Percentiles rank a stretch among this genome's conserved stretches.
Evolutionary conservation across 257 asterid species (phyloP).

Genomic region (Petunia axillaris): DNA sequence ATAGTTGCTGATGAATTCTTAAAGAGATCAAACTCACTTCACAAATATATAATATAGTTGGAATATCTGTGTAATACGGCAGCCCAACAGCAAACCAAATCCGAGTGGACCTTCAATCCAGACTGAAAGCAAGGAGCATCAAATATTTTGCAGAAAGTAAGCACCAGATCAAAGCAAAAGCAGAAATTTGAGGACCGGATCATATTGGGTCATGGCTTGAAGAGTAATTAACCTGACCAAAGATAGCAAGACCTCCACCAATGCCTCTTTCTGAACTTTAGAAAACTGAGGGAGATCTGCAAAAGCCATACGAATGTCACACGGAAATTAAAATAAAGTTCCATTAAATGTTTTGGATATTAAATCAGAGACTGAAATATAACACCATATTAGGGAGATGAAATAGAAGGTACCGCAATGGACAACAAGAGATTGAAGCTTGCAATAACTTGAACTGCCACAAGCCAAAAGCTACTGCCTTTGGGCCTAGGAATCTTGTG

Average conservation of each 20-base stretch:
- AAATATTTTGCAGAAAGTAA: constrained; percentile 20
- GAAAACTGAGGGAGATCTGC: constrained; percentile 71
- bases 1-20: constrained; percentile 24
- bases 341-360: neutral
- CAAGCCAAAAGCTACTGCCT: constrained; percentile 85
- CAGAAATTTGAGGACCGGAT: neutral
- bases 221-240: constrained; percentile 64
- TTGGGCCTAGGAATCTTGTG: constrained; percentile 71
- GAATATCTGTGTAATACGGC: constrained; percentile 77
- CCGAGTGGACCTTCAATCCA: constrained; percentile 94
- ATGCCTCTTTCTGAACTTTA: constrained; percentile 55
- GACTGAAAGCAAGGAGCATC: constrained; percentile 48
- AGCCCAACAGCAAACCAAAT: constrained; percentile 87
- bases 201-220: neutral
- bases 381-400: neutral
- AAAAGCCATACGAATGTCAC: constrained; percentile 31
- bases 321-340: constrained; percentile 3
- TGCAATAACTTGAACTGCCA: constrained; percentile 73
- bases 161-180: constrained; percentile 34
- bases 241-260: constrained; percentile 92
- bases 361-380: constrained; percentile 17
- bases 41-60: constrained; percentile 81
- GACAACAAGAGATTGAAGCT: constrained; percentile 79
- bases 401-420: constrained; percentile 54
- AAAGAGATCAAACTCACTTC: constrained; percentile 56